These are phyloP conservation scores for Cyclocybe cylindracea DNA, from an alignment of 768 basidiomycete genomes.

Conservation along the genomic window DNA sequence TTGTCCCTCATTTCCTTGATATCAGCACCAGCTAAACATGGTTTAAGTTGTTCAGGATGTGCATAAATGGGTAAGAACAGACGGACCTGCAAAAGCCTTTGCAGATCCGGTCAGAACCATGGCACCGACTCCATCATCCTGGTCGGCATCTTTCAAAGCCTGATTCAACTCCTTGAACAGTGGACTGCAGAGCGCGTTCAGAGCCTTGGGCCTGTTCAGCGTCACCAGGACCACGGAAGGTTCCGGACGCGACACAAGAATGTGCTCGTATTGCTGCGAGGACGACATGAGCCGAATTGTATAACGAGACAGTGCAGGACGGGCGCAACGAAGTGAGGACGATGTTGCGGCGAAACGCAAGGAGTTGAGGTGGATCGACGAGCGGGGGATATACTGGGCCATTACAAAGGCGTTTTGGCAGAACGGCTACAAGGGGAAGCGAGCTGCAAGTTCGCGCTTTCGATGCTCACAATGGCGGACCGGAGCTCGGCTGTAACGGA, in stretches of 20 bases:
- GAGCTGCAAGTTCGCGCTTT: too few relatives aligned
- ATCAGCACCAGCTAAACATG: slow-evolving; percentile 81
- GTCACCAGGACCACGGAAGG: slow-evolving; percentile 78
- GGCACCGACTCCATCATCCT: slow-evolving; percentile 72
- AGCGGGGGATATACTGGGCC: slow-evolving; percentile 20
- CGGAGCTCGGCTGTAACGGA: too few relatives aligned
- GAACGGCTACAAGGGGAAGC: too few relatives aligned
- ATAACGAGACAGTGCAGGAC: slow-evolving; percentile 1
- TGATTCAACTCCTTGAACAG: slow-evolving; percentile 82
- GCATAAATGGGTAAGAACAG: neutral
- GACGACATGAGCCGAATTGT: slow-evolving; percentile 49
- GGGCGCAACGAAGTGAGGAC: slow-evolving; percentile 4
- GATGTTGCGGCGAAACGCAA: slow-evolving; percentile 6
- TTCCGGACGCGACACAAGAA: slow-evolving; percentile 68
- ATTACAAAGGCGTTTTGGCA: slow-evolving; percentile 5
- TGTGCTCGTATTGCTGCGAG: slow-evolving; percentile 53
- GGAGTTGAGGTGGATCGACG: slow-evolving; percentile 8
- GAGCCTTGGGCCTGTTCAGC: slow-evolving; percentile 85
- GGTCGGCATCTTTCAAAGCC: slow-evolving; percentile 70
- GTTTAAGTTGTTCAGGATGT: neutral
- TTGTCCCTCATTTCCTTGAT: slow-evolving; percentile 99
- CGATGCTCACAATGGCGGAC: neutral
- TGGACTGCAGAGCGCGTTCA: slow-evolving; percentile 84
- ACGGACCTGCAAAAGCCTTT: slow-evolving; percentile 88
- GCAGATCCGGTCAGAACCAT: slow-evolving; percentile 93